phyloP scores from a whole-genome alignment of 441 rosid species.

The Euphorbia schlechtendalii region DNA sequence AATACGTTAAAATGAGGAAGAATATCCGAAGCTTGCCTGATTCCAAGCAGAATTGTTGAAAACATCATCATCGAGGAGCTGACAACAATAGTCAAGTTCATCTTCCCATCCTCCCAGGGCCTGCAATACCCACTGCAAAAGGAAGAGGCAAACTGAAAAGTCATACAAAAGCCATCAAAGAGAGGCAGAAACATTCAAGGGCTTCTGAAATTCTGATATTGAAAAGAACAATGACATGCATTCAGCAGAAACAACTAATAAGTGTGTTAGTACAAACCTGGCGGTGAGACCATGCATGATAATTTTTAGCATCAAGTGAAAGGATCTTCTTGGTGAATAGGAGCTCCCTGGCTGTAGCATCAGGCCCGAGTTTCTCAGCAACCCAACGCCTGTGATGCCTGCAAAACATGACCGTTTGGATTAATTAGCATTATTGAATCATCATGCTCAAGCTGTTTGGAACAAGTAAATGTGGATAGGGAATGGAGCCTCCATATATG shows the following conservation, averaged over 20 bases:
- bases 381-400: conserved; percentile 99
- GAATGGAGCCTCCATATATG: conserved; percentile 8
- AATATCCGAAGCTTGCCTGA: conserved; percentile 44
- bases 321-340: conserved; percentile 58
- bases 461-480: conserved; percentile 4
- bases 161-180: background rate
- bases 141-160: conserved; percentile 6
- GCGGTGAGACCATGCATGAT: conserved; percentile 96
- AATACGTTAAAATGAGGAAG: background rate
- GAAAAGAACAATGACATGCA: background rate
- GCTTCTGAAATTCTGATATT: background rate
- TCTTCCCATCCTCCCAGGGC: conserved; percentile 90
- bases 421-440: background rate
- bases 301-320: conserved; percentile 69
- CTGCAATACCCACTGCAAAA: conserved; percentile 68
- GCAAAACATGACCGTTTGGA: conserved; percentile 12
- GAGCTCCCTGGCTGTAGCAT: conserved; percentile 56
- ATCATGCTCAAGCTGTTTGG: background rate
- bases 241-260: background rate
- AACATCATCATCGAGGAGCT: conserved; percentile 72
- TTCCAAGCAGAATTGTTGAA: conserved; percentile 97
- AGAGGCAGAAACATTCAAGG: background rate
- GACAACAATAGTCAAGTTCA: conserved; percentile 73
- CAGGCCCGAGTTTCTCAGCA: conserved; percentile 76
- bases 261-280: conserved; percentile 67